phyloP scores from a whole-genome alignment of 805 yeast genomes.

The Spathaspora girioi region DNA sequence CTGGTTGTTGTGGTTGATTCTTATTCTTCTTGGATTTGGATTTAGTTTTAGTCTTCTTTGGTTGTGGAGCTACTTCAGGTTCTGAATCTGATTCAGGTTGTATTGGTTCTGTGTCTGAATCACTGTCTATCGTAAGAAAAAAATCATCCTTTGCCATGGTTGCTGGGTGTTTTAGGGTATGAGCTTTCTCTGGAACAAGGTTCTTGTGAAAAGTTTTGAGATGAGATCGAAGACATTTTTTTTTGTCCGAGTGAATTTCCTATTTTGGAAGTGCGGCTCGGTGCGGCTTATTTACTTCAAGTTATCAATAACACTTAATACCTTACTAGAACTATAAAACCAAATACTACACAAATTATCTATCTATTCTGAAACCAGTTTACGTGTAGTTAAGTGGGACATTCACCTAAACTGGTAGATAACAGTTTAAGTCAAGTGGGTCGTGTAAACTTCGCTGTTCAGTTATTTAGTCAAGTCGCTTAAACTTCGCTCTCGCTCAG shows the following conservation, averaged over 20 bases:
- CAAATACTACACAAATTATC: too few relatives aligned
- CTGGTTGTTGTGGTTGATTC: conserved; percentile 14
- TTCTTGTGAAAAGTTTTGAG: neutral
- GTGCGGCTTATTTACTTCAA: neutral
- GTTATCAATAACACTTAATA: too few relatives aligned
- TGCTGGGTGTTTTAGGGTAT: neutral
- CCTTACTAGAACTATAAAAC: too few relatives aligned
- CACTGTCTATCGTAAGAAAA: conserved; percentile 76
- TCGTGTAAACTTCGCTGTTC: too few relatives aligned
- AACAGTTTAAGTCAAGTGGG: too few relatives aligned
- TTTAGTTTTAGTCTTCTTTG: conserved; percentile 30
- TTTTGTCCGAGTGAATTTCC: neutral
- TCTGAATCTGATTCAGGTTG: conserved; percentile 29
- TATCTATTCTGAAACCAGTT: too few relatives aligned
- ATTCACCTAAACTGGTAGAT: too few relatives aligned
- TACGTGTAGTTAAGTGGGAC: too few relatives aligned
- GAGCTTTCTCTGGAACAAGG: neutral
- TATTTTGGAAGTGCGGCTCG: neutral
- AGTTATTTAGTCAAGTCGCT: too few relatives aligned
- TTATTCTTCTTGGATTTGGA: conserved; percentile 6
- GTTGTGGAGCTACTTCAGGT: conserved; percentile 23
- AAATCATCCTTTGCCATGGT: conserved; percentile 42
- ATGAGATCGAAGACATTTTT: neutral
- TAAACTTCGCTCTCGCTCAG: neutral
- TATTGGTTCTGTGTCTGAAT: conserved; percentile 47